Evolutionary conservation across 2,329 filamentous ascomycete species (phyloP), one percentile per base, ranked within the genome.

Genomic region (Phoma sp.): DNA sequence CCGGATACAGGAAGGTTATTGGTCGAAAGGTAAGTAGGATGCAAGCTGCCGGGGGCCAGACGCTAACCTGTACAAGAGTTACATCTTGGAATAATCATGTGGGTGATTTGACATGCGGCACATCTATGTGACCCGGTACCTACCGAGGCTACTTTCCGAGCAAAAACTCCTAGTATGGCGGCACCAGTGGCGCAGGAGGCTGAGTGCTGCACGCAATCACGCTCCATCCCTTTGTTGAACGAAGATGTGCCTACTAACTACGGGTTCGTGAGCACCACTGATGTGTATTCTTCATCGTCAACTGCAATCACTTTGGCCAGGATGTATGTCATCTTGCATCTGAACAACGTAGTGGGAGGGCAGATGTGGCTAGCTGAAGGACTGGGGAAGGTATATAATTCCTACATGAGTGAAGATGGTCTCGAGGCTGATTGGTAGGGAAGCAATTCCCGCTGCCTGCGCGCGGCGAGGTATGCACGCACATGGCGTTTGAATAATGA

Each of bases 321-420:
- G 7, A 3, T 12, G 15, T 20, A 53, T 42, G 43, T 47, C 50
- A 53, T 47, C 28, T 20, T 4, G 51, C 51, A 23, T 38, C 33
- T 14, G 14, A 17, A 38, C 12, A 38, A 20, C 21, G 25, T 17
- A 20, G 17, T 15, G 37, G 26, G 43, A 37, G 42, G 50, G 32
- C 26, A 39, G 32, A 47, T 38, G 43, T 42, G 43, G 42, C 36
- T 38, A 47, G 38, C 17, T 7, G 17, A 20, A 11, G 38, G 23
- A 20, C 15, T 29, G 25, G 38, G 20, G 10, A 25, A 21, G 38
- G 15, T 39, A 23, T 17, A 18, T 14, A n/a, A 39, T 26, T 28
- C 4, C 14, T 5, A n/a, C 6, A 17, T 7, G 28, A 29, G 17
- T 36, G 7, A 29, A 42, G 29, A 14, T 3, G 49, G 36, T 34